These are phyloP conservation scores for Stropharia rugosoannulata DNA, from an alignment of 768 basidiomycete species.

Conservation along the genomic window DNA sequence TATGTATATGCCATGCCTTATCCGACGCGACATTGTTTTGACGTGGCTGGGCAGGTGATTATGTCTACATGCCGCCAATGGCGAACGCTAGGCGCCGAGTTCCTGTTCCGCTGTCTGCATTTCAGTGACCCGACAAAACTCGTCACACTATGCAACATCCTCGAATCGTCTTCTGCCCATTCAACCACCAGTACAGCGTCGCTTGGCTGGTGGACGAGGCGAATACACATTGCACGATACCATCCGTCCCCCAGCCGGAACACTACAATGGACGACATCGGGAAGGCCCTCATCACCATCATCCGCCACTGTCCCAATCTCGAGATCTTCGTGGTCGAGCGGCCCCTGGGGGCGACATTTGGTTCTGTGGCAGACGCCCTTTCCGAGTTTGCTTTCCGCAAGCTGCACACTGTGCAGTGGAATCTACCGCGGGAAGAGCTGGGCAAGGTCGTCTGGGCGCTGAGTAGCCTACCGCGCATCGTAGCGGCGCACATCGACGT, in stretches of 20 bases:
- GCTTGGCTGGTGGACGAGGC: slow-evolving; percentile 68
- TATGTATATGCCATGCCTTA: slow-evolving; percentile 24
- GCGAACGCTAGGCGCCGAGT: slow-evolving; percentile 60
- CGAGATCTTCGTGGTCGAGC: slow-evolving; percentile 69
- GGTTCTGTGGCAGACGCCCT: slow-evolving; percentile 66
- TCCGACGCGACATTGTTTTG: neutral
- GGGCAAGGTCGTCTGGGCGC: slow-evolving; percentile 70
- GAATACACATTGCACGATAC: slow-evolving; percentile 68
- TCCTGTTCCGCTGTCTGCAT: slow-evolving; percentile 68
- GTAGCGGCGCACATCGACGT: slow-evolving; percentile 53
- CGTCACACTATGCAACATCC: slow-evolving; percentile 45
- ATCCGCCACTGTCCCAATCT: slow-evolving; percentile 71
- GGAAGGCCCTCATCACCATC: slow-evolving; percentile 55
- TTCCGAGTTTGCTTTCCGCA: slow-evolving; percentile 44
- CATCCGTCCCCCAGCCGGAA: slow-evolving; percentile 33
- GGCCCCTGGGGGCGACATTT: slow-evolving; percentile 59
- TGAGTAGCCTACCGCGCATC: slow-evolving; percentile 59
- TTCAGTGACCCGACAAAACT: slow-evolving; percentile 61
- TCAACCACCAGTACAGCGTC: slow-evolving; percentile 40
- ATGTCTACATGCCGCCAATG: slow-evolving; percentile 66
- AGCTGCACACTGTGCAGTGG: slow-evolving; percentile 62
- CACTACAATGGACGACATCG: slow-evolving; percentile 46
- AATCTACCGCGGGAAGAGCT: slow-evolving; percentile 53
- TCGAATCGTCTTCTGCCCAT: slow-evolving; percentile 42
- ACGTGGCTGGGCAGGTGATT: slow-evolving; percentile 48